Conservation (phyloP, 306 rosid species). For the Rosa persica region DNA sequence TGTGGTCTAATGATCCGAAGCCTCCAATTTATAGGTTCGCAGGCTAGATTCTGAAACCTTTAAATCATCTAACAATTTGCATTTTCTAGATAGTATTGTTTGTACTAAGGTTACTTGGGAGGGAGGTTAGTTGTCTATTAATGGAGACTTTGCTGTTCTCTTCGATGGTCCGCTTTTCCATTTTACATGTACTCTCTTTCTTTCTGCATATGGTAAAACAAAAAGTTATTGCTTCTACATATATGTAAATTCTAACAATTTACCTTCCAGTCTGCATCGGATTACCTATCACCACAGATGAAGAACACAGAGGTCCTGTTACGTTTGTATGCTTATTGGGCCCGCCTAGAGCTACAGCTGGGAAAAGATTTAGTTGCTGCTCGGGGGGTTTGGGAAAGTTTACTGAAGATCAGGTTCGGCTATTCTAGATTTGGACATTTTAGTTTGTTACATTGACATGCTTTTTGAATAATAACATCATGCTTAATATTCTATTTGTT, state of each 20-base stretch:
- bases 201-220: background rate
- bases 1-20: background rate
- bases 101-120: background rate
- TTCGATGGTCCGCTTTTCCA: background rate
- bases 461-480: background rate
- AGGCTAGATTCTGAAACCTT: background rate
- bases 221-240: conserved; percentile 14
- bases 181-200: background rate
- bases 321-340: conserved; percentile 85
- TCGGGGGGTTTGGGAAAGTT: conserved; percentile 89
- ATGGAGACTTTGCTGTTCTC: background rate
- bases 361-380: conserved; percentile 69
- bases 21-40: background rate
- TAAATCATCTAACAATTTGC: background rate
- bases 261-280: conserved; percentile 65
- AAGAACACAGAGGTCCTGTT: conserved; percentile 71
- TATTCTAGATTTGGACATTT: conserved; percentile 9
- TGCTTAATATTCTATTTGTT: conserved; percentile 7
- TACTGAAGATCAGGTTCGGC: conserved; percentile 76
- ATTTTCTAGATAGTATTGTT: background rate
- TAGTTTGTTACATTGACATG: background rate
- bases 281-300: conserved; percentile 74
- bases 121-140: background rate
- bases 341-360: conserved; percentile 63
- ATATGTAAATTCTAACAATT: conserved; percentile 28